Evolutionary conservation across 2,329 filamentous ascomycete genomes (phyloP).

Genomic region (Gliomastix tumulicola): DNA sequence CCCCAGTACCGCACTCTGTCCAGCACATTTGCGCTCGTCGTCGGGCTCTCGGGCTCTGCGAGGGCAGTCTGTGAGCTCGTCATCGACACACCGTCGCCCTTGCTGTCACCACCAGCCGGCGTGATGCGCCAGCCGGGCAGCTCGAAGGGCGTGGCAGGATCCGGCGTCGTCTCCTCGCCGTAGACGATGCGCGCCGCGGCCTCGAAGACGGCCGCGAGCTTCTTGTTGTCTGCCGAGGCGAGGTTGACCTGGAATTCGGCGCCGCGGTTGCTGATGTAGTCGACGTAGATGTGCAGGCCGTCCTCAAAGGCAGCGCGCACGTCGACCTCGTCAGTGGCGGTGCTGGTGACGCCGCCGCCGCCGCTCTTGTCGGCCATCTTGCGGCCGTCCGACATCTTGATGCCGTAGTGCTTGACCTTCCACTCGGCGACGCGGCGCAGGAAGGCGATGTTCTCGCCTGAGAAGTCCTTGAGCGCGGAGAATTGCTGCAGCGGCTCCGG

Average conservation of each 20-base stretch:
- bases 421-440: conserved; percentile 45
- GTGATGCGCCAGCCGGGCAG: conserved; percentile 12
- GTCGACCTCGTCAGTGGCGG: conserved; percentile 18
- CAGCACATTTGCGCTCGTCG: conserved; percentile 10
- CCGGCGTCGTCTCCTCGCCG: conserved; percentile 27
- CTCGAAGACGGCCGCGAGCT: conserved; percentile 51
- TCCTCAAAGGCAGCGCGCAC: conserved; percentile 45
- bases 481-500: conserved; percentile 55
- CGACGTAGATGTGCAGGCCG: conserved; percentile 53
- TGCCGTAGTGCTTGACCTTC: conserved; percentile 17
- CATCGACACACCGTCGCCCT: conserved; percentile 10
- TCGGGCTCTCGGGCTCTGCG: conserved; percentile 6
- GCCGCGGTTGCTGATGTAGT: conserved; percentile 52
- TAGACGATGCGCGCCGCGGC: conserved; percentile 37
- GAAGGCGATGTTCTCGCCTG: conserved; percentile 65
- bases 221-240: conserved; percentile 45
- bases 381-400: conserved; percentile 12
- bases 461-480: conserved; percentile 60
- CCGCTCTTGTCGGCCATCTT: conserved; percentile 2
- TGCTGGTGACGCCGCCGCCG: conserved; percentile 4
- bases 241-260: conserved; percentile 64
- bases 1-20: conserved; percentile 26
- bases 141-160: conserved; percentile 37
- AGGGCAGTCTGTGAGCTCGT: conserved; percentile 15
- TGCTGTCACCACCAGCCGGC: no score